A percentile compares a stretch with the other conserved stretches of the same genome.
These are phyloP conservation scores for Populus davidiana DNA, from an alignment of 345 rosid genomes.

Conservation along the genomic window DNA sequence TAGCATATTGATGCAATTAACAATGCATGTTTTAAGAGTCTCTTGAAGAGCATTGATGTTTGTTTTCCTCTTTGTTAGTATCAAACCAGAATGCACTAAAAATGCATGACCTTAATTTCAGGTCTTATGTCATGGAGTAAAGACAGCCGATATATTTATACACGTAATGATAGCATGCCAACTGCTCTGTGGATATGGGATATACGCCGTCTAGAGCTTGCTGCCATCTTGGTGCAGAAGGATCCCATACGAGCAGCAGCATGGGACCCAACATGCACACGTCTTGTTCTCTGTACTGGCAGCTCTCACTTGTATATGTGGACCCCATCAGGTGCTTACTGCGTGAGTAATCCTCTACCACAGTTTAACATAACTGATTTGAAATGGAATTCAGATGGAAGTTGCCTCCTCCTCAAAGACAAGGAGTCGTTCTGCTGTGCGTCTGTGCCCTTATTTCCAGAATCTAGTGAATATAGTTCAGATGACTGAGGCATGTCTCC, in stretches of 20 bases:
- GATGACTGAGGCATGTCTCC: slow-evolving; percentile 48
- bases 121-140: slow-evolving; percentile 95
- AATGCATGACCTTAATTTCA: slow-evolving; percentile 26
- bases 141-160: slow-evolving; percentile 78
- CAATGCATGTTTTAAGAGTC: not conserved
- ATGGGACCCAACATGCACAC: slow-evolving; percentile 85
- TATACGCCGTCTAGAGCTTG: slow-evolving; percentile 69
- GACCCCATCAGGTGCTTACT: slow-evolving; percentile 92
- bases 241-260: slow-evolving; percentile 82
- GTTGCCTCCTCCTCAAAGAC: slow-evolving; percentile 89
- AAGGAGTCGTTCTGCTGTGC: slow-evolving; percentile 88
- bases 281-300: slow-evolving; percentile 81
- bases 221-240: slow-evolving; percentile 87
- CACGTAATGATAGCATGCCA: slow-evolving; percentile 91
- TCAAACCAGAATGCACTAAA: not conserved
- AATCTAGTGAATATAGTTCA: slow-evolving; percentile 88
- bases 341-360: slow-evolving; percentile 68
- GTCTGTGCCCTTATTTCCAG: slow-evolving; percentile 61
- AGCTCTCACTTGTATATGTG: slow-evolving; percentile 92
- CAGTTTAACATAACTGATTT: slow-evolving; percentile 69
- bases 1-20: not conserved
- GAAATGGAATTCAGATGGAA: slow-evolving; percentile 89
- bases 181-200: slow-evolving; percentile 95
- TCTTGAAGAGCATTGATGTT: not conserved
- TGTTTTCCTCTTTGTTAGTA: not conserved